Conservation (phyloP, 192 early-diverging fungal genomes). For the Coemansia brasiliensis region DNA sequence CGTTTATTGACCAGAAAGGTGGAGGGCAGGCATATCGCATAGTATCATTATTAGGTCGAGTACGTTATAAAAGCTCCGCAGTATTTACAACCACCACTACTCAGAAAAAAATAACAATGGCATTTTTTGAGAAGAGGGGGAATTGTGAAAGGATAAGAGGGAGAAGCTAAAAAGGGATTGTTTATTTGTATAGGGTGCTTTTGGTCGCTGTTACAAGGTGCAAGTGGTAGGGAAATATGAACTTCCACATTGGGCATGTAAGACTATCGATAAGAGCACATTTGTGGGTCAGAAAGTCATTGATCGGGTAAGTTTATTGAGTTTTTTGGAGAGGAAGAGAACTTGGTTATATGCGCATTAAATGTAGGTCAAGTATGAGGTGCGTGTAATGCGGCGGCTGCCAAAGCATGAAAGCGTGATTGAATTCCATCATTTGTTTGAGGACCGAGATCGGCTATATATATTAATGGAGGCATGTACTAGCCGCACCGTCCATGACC, state of each 20-base stretch:
- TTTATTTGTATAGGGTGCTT: constrained; percentile 72
- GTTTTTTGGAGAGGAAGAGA: neutral
- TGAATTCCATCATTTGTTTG: constrained; percentile 77
- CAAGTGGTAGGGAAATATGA: constrained; percentile 28
- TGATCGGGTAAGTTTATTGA: constrained; percentile 37
- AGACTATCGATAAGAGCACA: constrained; percentile 57
- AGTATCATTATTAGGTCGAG: constrained; percentile 37
- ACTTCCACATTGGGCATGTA: constrained; percentile 62
- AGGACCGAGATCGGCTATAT: constrained; percentile 85
- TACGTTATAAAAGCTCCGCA: constrained; percentile 13
- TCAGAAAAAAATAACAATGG: neutral
- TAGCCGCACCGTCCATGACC: constrained; percentile 80
- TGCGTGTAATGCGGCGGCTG: constrained; percentile 49
- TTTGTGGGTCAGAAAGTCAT: constrained; percentile 47
- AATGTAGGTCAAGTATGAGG: constrained; percentile 46
- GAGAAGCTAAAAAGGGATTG: constrained; percentile 5
- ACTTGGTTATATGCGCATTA: neutral
- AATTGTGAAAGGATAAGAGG: neutral
- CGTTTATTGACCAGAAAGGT: constrained; percentile 27
- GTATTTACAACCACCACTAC: neutral
- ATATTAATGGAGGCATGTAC: constrained; percentile 91
- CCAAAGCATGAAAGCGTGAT: constrained; percentile 80
- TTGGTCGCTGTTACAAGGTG: constrained; percentile 84
- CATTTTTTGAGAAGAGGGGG: neutral
- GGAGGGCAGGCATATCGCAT: constrained; percentile 21